Evolutionary conservation across 1,284 basidiomycete genomes (phyloP).

Genomic region (Ganoderma resinaceum): DNA sequence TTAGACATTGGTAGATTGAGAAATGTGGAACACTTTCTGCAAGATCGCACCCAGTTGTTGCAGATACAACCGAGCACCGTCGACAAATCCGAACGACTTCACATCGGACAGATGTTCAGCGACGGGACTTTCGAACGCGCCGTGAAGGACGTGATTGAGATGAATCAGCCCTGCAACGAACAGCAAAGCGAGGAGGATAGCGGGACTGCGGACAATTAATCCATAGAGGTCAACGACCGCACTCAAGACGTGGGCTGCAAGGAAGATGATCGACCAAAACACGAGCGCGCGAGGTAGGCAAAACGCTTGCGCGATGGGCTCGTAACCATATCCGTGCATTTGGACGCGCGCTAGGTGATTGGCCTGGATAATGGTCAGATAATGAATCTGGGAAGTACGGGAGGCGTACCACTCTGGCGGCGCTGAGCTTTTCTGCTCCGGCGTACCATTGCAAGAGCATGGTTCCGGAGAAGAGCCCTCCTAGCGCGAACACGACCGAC

Average conservation of each 20-base stretch:
- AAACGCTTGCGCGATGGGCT: conserved; percentile 26
- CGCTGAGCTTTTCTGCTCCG: conserved; percentile 25
- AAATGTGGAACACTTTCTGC: background rate
- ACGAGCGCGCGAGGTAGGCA: conserved; percentile 32
- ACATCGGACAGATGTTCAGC: background rate
- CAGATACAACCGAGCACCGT: background rate
- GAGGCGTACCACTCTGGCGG: conserved; percentile 29
- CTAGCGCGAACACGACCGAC: conserved; percentile 18
- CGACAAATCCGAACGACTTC: background rate
- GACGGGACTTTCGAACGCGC: background rate
- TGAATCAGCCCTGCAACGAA: conserved; percentile 14
- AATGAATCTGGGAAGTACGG: background rate
- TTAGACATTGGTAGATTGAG: background rate
- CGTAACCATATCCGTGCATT: conserved; percentile 25
- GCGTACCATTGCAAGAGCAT: conserved; percentile 29
- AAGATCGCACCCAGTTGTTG: background rate
- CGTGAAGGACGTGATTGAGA: conserved; percentile 9
- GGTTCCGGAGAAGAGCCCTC: conserved; percentile 19
- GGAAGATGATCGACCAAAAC: conserved; percentile 33
- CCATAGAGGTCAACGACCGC: conserved; percentile 22
- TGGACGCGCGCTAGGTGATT: conserved; percentile 26
- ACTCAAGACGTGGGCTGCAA: conserved; percentile 27
- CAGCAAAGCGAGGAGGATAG: conserved; percentile 16
- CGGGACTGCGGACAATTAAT: conserved; percentile 17
- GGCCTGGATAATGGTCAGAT: conserved; percentile 19